Conservation (phyloP, 352 stramenopile species). For the Pythium monospermum region DNA sequence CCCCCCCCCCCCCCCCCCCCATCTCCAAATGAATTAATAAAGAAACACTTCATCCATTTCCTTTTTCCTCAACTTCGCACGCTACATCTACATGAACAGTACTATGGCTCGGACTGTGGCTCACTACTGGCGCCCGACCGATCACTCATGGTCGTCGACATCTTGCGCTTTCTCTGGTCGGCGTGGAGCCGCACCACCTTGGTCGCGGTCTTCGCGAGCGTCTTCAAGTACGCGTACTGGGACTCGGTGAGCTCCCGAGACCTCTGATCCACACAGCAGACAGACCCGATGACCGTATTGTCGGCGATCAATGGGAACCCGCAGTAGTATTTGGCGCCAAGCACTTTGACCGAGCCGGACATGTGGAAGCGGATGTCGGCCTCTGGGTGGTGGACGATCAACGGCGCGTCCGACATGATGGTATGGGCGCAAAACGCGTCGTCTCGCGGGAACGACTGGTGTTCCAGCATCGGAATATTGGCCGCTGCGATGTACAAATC, state of each 20-base stretch:
- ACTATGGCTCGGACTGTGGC: neutral
- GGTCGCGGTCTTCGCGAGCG: slow-evolving; percentile 40
- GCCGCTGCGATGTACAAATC: slow-evolving; percentile 45
- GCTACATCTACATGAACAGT: neutral
- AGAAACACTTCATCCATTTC: neutral
- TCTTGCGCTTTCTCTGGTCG: slow-evolving; percentile 6
- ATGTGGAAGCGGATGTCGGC: slow-evolving; percentile 68
- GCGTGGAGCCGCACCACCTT: slow-evolving; percentile 36
- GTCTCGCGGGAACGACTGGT: slow-evolving; percentile 39
- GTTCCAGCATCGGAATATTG: slow-evolving; percentile 29
- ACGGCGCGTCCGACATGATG: slow-evolving; percentile 50
- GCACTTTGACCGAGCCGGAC: slow-evolving; percentile 18
- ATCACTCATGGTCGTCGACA: neutral
- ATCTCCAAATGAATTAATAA: too few relatives aligned
- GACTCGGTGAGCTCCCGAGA: slow-evolving; percentile 19
- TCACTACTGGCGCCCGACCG: neutral
- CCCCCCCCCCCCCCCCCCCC: too few relatives aligned
- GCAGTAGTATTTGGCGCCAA: slow-evolving; percentile 67
- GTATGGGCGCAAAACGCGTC: slow-evolving; percentile 62
- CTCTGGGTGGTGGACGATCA: slow-evolving; percentile 54
- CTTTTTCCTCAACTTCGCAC: neutral
- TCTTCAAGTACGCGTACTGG: slow-evolving; percentile 25
- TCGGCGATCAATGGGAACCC: slow-evolving; percentile 52
- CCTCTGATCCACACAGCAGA: slow-evolving; percentile 36
- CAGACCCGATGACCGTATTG: slow-evolving; percentile 45